Evolutionary conservation across 2,329 filamentous ascomycete species (phyloP).

Genomic region (Clonostachys byssicola): DNA sequence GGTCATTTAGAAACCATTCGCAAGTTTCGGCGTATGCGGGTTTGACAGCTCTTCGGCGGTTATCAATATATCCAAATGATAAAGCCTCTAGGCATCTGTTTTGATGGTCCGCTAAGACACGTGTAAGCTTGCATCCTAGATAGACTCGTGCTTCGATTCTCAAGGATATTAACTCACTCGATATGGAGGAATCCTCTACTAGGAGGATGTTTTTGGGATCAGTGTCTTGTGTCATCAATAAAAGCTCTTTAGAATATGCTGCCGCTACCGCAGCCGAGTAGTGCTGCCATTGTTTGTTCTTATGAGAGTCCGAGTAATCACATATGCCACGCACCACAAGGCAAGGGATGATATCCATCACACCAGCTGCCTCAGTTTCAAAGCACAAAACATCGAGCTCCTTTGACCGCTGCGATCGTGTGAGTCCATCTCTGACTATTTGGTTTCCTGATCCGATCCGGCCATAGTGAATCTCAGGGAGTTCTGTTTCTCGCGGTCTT

Average conservation of each 20-base stretch:
- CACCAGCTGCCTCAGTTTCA: constrained; percentile 1
- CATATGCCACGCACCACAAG: constrained; percentile 20
- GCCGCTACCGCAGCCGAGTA: constrained; percentile 16
- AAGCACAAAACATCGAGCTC: constrained; percentile 2
- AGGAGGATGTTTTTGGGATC: no score
- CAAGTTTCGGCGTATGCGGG: constrained; percentile 29
- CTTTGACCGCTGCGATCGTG: constrained; percentile 8
- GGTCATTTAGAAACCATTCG: constrained; percentile 28
- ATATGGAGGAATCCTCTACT: no score
- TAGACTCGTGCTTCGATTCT: no score
- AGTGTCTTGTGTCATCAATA: neutral
- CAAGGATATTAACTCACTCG: no score
- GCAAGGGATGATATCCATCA: constrained; percentile 23
- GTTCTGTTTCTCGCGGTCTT: neutral
- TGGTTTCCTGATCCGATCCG: constrained; percentile 18
- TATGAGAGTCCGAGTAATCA: constrained; percentile 23
- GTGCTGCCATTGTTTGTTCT: constrained; percentile 16
- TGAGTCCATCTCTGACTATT: constrained; percentile 20
- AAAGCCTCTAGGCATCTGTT: neutral
- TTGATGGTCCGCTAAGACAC: no score
- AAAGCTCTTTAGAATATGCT: constrained; percentile 12
- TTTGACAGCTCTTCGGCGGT: constrained; percentile 15
- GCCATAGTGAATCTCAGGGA: constrained; percentile 8
- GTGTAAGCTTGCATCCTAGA: no score
- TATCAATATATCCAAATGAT: neutral